phyloP scores from a whole-genome alignment of 257 asterid genomes.

The Solanum chilense region DNA sequence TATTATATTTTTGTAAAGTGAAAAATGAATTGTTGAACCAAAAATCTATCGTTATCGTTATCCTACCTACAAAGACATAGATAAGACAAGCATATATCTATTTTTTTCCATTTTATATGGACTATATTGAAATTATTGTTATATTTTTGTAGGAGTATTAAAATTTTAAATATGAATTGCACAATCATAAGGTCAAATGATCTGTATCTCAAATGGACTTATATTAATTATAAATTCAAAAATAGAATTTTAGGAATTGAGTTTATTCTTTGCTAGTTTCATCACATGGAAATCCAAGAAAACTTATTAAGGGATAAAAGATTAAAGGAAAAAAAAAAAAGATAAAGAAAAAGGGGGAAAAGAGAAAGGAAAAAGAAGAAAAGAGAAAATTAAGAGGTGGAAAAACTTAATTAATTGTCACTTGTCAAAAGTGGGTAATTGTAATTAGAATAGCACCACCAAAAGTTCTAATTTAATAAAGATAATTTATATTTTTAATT shows the following conservation, averaged over 20 bases:
- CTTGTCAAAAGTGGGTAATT: not conserved
- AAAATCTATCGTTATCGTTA: too few relatives aligned
- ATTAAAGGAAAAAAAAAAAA: too few relatives aligned
- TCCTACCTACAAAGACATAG: not conserved
- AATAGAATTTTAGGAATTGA: not conserved
- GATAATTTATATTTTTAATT: not conserved
- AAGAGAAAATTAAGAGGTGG: not conserved
- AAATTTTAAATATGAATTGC: not conserved
- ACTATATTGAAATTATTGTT: too few relatives aligned
- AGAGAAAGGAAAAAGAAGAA: not conserved
- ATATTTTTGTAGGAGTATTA: not conserved
- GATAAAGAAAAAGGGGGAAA: not conserved
- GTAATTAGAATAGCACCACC: not conserved
- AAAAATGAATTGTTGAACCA: not conserved
- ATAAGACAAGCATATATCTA: too few relatives aligned
- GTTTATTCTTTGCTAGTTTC: not conserved
- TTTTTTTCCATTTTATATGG: too few relatives aligned
- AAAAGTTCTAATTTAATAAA: not conserved
- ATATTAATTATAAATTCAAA: too few relatives aligned
- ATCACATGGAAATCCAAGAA: not conserved
- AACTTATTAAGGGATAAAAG: not conserved
- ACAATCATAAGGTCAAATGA: not conserved
- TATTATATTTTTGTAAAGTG: not conserved
- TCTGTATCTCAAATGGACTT: not conserved
- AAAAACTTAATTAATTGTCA: not conserved